Percentiles rank a stretch among this genome's conserved stretches.
Conservation (phyloP, 495 filamentous ascomycete species). For the Tuber brumale region DNA sequence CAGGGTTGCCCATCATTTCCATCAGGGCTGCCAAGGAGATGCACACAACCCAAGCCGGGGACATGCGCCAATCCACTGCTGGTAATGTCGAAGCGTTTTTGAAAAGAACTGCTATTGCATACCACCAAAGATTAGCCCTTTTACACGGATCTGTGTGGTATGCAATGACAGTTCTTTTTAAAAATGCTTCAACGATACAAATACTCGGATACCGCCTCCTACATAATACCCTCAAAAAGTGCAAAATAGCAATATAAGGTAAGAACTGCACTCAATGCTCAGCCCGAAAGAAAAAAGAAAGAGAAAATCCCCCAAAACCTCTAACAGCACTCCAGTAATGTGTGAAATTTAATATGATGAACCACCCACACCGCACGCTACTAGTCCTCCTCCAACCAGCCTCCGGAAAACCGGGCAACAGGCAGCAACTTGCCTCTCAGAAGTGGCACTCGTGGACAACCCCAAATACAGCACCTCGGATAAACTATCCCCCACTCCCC, state of each 20-base stretch:
- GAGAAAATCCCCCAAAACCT: background rate
- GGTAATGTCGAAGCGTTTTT: too few species aligned
- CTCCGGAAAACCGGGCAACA: background rate
- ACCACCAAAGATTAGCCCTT: too few species aligned
- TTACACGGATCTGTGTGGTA: too few species aligned
- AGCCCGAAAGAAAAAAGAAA: background rate
- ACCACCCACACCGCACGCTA: background rate
- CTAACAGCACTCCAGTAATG: background rate
- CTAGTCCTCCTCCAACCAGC: background rate
- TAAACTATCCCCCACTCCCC: background rate
- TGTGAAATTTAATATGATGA: background rate
- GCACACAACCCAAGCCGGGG: background rate
- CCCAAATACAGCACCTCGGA: background rate
- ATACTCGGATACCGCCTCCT: background rate
- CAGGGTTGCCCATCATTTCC: background rate
- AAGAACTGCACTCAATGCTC: background rate
- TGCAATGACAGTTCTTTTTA: too few species aligned
- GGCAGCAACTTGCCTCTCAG: background rate
- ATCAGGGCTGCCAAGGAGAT: background rate
- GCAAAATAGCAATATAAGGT: background rate
- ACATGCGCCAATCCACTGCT: background rate
- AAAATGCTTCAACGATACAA: too few species aligned
- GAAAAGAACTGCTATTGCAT: too few species aligned
- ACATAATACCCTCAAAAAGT: background rate
- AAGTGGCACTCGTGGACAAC: background rate